These are phyloP conservation scores for Globisporangium solare DNA, from an alignment of 352 stramenopile species.

Conservation along the genomic window DNA sequence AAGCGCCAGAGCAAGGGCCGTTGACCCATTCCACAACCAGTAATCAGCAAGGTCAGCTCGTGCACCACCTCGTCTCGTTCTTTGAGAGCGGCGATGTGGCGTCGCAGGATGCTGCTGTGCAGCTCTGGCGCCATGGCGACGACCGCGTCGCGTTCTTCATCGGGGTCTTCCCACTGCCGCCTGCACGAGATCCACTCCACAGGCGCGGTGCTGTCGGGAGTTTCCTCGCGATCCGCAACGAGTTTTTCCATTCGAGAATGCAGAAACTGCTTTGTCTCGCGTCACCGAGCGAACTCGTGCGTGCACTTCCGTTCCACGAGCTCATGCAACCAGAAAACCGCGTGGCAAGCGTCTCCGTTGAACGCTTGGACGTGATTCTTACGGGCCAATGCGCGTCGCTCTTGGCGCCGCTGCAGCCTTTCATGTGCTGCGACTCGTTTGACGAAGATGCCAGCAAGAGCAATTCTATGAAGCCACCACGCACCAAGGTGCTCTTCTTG, in stretches of 20 bases:
- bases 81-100: neutral
- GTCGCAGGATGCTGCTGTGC: neutral
- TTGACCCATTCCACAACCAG: no score
- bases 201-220: neutral
- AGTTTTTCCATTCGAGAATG: neutral
- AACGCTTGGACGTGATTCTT: neutral
- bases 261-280: neutral
- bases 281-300: neutral
- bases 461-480: no score
- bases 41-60: neutral
- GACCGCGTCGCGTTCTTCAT: neutral
- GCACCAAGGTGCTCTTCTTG: neutral
- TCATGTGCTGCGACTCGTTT: neutral
- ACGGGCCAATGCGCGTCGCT: neutral
- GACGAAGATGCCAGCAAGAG: neutral
- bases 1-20: neutral
- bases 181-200: neutral
- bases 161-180: neutral
- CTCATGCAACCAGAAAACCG: neutral
- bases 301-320: neutral
- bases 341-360: neutral
- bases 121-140: neutral
- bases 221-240: conserved; percentile 2
- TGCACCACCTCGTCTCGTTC: neutral
- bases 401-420: neutral